Percentiles rank a stretch among this genome's conserved stretches.
phyloP scores from a whole-genome alignment of 495 filamentous ascomycete species.

The Xylaria intraflava region DNA sequence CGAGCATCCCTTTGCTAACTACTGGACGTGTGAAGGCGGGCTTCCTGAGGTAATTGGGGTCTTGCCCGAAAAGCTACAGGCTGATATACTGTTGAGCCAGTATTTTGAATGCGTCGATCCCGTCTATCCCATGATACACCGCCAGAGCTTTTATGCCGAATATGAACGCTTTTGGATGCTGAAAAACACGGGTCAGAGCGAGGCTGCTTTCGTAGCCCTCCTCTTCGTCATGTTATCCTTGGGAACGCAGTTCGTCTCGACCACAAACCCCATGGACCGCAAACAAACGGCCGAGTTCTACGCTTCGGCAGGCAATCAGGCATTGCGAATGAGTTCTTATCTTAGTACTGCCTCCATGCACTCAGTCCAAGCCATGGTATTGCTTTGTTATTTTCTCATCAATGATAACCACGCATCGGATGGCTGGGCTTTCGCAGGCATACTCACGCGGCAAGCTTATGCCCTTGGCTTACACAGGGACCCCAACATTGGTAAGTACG shows the following conservation, averaged over 20 bases:
- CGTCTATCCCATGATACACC: constrained; percentile 66
- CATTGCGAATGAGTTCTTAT: constrained; percentile 60
- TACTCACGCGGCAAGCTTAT: constrained; percentile 63
- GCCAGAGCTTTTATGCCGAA: constrained; percentile 59
- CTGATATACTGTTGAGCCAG: constrained; percentile 59
- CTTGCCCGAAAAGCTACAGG: constrained; percentile 61
- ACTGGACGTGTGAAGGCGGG: constrained; percentile 69
- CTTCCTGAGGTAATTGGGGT: constrained; percentile 64
- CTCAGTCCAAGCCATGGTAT: constrained; percentile 67
- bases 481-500: constrained; percentile 52
- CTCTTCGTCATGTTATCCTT: constrained; percentile 64
- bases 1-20: constrained; percentile 66
- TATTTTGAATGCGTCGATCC: constrained; percentile 72
- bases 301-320: constrained; percentile 64
- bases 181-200: constrained; percentile 43
- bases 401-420: constrained; percentile 73
- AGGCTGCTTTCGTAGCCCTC: constrained; percentile 57
- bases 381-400: constrained; percentile 69
- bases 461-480: constrained; percentile 71
- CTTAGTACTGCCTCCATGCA: constrained; percentile 57
- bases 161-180: constrained; percentile 66
- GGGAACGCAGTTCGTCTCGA: constrained; percentile 63
- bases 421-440: constrained; percentile 68
- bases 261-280: constrained; percentile 47
- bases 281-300: constrained; percentile 72